Evolutionary conservation across 257 asterid genomes (phyloP).

Genomic region (Solanum tacnaense): DNA sequence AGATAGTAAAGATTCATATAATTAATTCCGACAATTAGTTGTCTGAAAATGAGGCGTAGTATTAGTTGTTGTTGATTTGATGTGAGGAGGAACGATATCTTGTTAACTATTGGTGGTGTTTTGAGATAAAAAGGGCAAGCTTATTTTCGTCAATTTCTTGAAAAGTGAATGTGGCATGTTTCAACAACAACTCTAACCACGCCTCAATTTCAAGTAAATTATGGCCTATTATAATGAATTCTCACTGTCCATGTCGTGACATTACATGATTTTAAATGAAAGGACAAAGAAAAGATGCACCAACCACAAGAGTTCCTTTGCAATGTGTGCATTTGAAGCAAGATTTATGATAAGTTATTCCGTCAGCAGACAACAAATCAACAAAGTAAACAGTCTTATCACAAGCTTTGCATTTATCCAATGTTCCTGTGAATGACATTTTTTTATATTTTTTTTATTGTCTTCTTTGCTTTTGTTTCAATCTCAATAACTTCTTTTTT

Average conservation of each 20-base stretch:
- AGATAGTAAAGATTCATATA: background rate
- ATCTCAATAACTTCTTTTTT: background rate
- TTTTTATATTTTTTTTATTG: background rate
- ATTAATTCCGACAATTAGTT: background rate
- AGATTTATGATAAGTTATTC: constrained; percentile 42
- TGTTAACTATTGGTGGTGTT: rapidly evolving
- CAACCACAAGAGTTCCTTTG: constrained; percentile 49
- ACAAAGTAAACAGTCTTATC: constrained; percentile 47
- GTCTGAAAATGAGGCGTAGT: background rate
- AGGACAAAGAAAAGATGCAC: constrained; percentile 5
- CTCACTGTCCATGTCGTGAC: background rate
- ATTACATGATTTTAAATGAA: background rate
- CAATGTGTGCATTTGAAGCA: constrained; percentile 58
- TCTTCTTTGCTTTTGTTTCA: background rate
- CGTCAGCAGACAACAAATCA: constrained; percentile 54
- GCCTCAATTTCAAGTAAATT: background rate
- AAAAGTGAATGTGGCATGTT: background rate
- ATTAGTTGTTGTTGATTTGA: background rate
- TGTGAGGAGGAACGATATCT: background rate
- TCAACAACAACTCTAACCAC: background rate
- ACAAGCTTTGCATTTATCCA: constrained; percentile 49
- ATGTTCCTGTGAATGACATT: constrained; percentile 17
- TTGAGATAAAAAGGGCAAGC: background rate
- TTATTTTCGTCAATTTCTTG: background rate
- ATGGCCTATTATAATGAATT: background rate